Evolutionary conservation across 306 rosid species (phyloP).

Genomic region (Betula pendula): DNA sequence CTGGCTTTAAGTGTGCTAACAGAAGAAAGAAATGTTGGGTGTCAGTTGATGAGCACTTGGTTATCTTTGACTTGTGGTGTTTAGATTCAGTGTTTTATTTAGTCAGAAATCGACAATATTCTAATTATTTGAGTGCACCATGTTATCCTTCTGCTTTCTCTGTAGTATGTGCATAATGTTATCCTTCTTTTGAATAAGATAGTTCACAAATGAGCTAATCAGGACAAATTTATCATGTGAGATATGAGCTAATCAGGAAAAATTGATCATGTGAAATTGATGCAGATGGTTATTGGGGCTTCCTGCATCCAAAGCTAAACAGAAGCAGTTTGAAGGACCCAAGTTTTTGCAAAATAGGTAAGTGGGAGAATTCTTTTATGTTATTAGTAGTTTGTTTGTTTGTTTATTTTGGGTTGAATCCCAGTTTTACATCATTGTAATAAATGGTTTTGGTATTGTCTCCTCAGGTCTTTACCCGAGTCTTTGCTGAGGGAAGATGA

Average conservation of each 20-base stretch:
- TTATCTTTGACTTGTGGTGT: too few species aligned
- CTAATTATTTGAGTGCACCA: too few species aligned
- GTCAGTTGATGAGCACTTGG: neutral
- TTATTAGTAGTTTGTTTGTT: neutral
- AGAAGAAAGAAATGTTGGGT: too few species aligned
- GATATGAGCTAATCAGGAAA: neutral
- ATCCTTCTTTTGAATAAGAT: neutral
- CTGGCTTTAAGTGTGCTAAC: neutral
- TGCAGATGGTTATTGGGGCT: slow-evolving; percentile 80
- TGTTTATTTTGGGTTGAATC: neutral
- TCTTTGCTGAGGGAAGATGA: slow-evolving; percentile 77
- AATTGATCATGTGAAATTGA: neutral
- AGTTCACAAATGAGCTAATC: neutral
- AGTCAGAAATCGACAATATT: too few species aligned
- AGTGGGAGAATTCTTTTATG: slow-evolving; percentile 2
- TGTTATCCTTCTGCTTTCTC: neutral
- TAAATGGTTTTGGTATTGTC: neutral
- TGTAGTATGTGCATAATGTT: neutral
- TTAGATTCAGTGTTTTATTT: too few species aligned
- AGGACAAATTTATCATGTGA: too few species aligned
- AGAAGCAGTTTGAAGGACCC: slow-evolving; percentile 33
- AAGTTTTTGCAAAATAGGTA: slow-evolving; percentile 38
- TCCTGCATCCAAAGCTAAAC: slow-evolving; percentile 36
- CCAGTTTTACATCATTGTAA: neutral
- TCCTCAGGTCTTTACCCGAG: slow-evolving; percentile 50